Base-by-base conservation (phyloP, 148 eudicot species). In the Amaranthus hypochondriacus region DNA sequence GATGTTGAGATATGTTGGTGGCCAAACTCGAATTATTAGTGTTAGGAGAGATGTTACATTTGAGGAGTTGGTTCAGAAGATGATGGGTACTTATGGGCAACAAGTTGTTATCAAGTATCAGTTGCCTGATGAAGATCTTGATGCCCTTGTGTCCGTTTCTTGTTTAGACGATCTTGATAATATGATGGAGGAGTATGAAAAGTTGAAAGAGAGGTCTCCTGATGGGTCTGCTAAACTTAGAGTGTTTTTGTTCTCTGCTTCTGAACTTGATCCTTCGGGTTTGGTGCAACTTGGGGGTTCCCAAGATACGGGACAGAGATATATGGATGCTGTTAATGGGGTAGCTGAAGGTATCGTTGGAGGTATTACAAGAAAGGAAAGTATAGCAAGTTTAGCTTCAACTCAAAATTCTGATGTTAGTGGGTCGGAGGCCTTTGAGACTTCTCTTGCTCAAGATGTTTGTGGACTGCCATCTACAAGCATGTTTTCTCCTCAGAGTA, bases 111-210 rank as follows among this genome's bases (percentile, higher is more conserved):
- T 94, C 13, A 94, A 94, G 79, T 94, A 91, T 75, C 98, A 94
- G 81, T 86, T 94, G 69, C 98, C 98, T 0, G 95, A 88, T 15
- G 98, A 94, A 81, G 98, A 92, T 77, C 96, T 94, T 43, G 98
- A 94, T 77, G 91, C 97, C 5, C 97, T 94, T 76, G 97, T 94
- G 42, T 87, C 96, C 0, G 93, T 94, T 76, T 89, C 98, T 0
- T 88, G 89, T 77, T 73, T 89, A 0, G 97, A 94, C 75, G 98
- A 94, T 84, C 89, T 94, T 60, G 97, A 89, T 57, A 94, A 91
- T 81, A 94, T 94, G 98, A 86, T 94, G 97, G 98, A 94, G 54
- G 98, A 94, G 84, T 94, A 87, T 80, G 88, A 87, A 70, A 94
- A 88, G 84, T 75, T 94, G 79, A 53, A 77, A 18, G 88, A 87